Base-by-base conservation (phyloP, 2,329 filamentous ascomycete species). In the Pleomassaria siparia region DNA sequence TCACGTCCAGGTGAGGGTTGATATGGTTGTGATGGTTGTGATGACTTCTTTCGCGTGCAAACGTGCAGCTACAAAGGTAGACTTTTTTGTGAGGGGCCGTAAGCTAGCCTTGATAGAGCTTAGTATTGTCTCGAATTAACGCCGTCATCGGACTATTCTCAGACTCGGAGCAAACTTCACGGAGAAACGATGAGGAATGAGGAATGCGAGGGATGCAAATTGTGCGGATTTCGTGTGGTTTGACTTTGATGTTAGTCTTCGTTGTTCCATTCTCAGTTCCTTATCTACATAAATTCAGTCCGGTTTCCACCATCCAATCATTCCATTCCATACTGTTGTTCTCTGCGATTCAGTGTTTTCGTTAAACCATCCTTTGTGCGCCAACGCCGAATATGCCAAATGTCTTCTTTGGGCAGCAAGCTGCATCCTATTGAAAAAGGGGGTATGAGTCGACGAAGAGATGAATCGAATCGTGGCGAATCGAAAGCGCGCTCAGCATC, bases 301-400 rank as follows among this genome's bases (percentile, higher is more conserved):
- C 46, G 20, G 7, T 35, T 32, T 4, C 5, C 40, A 20, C 25
- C 36, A 16, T 43, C 37, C 24, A 39, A n/a, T 43, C 35, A 24
- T 30, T 30, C 30, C 24, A 22, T 42, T 33, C 29, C 40, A 33
- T 43, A 16, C 26, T 37, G n/a, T n/a, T n/a, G n/a, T 24, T 12
- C 16, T 8, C 13, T 10, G 35, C 8, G 12, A 35, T 37, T n/a
- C n/a, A n/a, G n/a, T n/a, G n/a, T n/a, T 11, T 13, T 43, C 26
- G 28, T 30, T 5, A 43, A 21, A 8, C 25, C 4, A 3, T 28
- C 22, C 50, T 49, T 40, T n/a, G n/a, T n/a, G n/a, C n/a, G 44
- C 52, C 45, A 65, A 68, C 63, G 63, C 63, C 64, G 53, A 48
- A 47, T 54, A 67, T 65, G 62, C 63, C 51, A 62, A 55, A 55